Percentiles rank a stretch among this genome's conserved stretches.
phyloP scores from a whole-genome alignment of 371 early-diverging fungal species.

The Paraphysoderma sedebokerense region DNA sequence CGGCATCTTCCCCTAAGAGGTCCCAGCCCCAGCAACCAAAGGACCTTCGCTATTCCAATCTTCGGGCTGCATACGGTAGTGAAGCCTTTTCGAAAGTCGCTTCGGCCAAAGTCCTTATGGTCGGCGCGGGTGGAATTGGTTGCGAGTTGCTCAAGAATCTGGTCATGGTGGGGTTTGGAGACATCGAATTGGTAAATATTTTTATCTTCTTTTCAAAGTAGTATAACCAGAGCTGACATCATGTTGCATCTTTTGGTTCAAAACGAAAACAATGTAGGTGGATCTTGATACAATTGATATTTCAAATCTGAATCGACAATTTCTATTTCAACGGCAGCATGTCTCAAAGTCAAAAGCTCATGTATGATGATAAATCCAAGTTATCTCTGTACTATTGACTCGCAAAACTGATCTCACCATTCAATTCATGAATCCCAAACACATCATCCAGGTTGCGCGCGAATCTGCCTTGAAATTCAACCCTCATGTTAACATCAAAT shows the following conservation, averaged over 20 bases:
- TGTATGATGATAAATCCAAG: slow-evolving; percentile 8
- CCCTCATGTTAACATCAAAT: slow-evolving; percentile 45
- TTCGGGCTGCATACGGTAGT: too few relatives aligned
- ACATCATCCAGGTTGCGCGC: slow-evolving; percentile 37
- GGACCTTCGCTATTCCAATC: too few relatives aligned
- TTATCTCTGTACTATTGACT: not conserved
- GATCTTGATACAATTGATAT: slow-evolving; percentile 98
- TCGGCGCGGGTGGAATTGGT: slow-evolving; percentile 97
- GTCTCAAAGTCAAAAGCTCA: slow-evolving; percentile 83
- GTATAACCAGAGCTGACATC: not conserved
- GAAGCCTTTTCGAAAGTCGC: too few relatives aligned
- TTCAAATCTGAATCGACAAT: slow-evolving; percentile 97
- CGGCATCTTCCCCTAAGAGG: too few relatives aligned
- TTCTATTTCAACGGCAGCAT: slow-evolving; percentile 86
- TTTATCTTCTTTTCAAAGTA: not conserved
- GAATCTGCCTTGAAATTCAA: slow-evolving; percentile 69
- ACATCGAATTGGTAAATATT: slow-evolving; percentile 52
- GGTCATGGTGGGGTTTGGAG: slow-evolving; percentile 67
- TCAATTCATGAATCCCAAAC: not conserved
- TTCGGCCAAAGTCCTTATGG: slow-evolving; percentile 59
- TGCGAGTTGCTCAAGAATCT: slow-evolving; percentile 96
- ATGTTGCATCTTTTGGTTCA: not conserved
- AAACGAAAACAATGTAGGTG: slow-evolving; percentile 25
- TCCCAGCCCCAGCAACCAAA: too few relatives aligned
- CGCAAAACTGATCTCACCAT: not conserved